phyloP scores from a whole-genome alignment of 805 yeast species.

The Komagataella mondaviorum region DNA sequence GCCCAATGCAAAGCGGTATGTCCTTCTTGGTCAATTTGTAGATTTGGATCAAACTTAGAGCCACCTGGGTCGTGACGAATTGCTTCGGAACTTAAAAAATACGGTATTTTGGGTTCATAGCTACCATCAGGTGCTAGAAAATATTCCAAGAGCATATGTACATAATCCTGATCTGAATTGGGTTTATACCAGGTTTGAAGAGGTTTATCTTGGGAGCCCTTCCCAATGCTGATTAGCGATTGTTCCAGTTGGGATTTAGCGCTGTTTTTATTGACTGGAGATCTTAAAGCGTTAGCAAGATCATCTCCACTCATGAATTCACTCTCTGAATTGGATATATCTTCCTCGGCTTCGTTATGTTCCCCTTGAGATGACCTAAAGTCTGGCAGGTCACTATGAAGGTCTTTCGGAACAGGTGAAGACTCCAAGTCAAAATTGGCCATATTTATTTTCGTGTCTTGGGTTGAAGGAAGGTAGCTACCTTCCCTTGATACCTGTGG shows the following conservation, averaged over 20 bases:
- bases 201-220: not conserved
- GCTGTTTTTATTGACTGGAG: slow-evolving; percentile 4
- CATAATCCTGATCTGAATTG: slow-evolving; percentile 23
- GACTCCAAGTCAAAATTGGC: not conserved
- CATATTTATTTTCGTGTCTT: not conserved
- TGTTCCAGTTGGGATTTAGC: slow-evolving; percentile 1
- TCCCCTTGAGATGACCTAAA: not conserved
- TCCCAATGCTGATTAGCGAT: not conserved
- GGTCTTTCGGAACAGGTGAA: slow-evolving; percentile 2
- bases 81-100: slow-evolving; percentile 49
- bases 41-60: slow-evolving; percentile 43
- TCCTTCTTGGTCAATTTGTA: slow-evolving; percentile 86
- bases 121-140: slow-evolving; percentile 40
- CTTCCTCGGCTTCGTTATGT: slow-evolving; percentile 11
- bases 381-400: slow-evolving; percentile 5
- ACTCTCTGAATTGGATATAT: slow-evolving; percentile 31
- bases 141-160: slow-evolving; percentile 34
- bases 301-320: slow-evolving; percentile 43
- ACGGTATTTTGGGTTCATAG: slow-evolving; percentile 36
- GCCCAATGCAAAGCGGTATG: slow-evolving; percentile 97
- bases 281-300: slow-evolving; percentile 26
- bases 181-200: not conserved
- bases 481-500: not conserved
- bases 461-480: not conserved
- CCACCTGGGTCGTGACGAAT: slow-evolving; percentile 18